Conservation (phyloP, 306 rosid genomes). For the Cucumis melo region DNA sequence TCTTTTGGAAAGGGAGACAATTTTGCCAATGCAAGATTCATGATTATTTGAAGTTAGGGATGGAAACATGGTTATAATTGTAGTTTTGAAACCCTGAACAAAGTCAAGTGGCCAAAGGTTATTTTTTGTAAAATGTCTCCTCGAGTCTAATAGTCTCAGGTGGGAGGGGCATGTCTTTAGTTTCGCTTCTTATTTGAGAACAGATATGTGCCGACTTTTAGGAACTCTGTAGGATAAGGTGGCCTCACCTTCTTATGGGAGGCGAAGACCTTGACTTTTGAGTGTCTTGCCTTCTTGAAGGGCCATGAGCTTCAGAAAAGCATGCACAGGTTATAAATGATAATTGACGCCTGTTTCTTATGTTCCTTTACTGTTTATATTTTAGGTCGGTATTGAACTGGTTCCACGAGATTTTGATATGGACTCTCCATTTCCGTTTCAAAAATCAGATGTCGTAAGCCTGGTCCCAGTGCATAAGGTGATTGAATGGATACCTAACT, state of each 20-base stretch:
- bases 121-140: not conserved
- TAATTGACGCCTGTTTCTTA: constrained; percentile 6
- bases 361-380: constrained; percentile 4
- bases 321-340: constrained; percentile 3
- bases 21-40: not conserved
- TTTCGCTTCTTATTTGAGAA: not conserved
- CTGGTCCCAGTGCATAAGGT: constrained; percentile 96
- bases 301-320: not conserved
- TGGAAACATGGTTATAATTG: not conserved
- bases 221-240: not conserved
- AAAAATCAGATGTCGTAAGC: constrained; percentile 68
- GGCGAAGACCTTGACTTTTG: not conserved
- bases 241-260: not conserved
- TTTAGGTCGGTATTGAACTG: constrained; percentile 86
- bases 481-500: constrained; percentile 11
- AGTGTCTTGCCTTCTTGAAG: not conserved
- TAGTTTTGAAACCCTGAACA: not conserved
- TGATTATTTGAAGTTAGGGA: not conserved
- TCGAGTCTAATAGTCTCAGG: not conserved
- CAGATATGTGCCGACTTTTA: not conserved
- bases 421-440: constrained; percentile 80
- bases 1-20: not conserved
- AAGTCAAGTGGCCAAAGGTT: not conserved
- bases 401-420: constrained; percentile 89
- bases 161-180: not conserved